Evolutionary conservation across 192 early-diverging fungal genomes (phyloP).

Genomic region (Coemansia sp.): DNA sequence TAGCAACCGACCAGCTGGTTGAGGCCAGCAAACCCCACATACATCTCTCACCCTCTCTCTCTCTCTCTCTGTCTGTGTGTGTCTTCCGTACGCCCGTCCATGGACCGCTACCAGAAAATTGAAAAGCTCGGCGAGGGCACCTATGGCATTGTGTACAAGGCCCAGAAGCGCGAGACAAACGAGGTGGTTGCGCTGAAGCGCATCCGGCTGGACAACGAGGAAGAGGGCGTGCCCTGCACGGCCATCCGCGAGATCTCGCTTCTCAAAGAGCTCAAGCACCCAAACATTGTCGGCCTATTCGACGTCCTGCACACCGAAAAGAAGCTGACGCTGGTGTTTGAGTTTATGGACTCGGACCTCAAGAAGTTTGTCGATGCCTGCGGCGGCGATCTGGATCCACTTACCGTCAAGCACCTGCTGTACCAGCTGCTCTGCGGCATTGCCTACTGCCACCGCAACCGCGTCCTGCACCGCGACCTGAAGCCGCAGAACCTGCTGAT

Average conservation of each 20-base stretch:
- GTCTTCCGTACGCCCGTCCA: too few relatives aligned
- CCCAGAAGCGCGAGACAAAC: constrained; percentile 88
- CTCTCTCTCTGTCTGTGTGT: too few relatives aligned
- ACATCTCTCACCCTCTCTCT: too few relatives aligned
- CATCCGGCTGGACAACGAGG: constrained; percentile 83
- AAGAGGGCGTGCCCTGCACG: constrained; percentile 74
- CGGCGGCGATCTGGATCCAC: constrained; percentile 69
- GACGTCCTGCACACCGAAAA: constrained; percentile 98
- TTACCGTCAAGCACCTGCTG: constrained; percentile 92
- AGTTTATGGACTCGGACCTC: constrained; percentile 96
- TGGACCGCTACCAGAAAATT: constrained; percentile 79
- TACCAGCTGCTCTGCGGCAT: constrained; percentile 95
- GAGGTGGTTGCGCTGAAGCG: constrained; percentile 98
- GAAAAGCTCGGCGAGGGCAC: constrained; percentile 98
- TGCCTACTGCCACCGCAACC: constrained; percentile 94
- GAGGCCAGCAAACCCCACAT: too few relatives aligned
- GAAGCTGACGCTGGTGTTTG: constrained; percentile 97
- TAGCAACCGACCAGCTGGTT: too few relatives aligned
- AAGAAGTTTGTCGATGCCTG: constrained; percentile 96
- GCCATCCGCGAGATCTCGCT: constrained; percentile 79
- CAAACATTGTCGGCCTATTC: constrained; percentile 73
- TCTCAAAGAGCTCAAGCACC: constrained; percentile 75
- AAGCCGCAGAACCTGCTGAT: constrained; percentile 93
- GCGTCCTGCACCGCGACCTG: constrained; percentile 89
- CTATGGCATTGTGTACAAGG: constrained; percentile 99